A percentile compares a stretch with the other conserved stretches of the same genome.
These are phyloP conservation scores for Cutaneotrichosporon sp. DNA, from an alignment of 1,284 basidiomycete species.

Conservation along the genomic window DNA sequence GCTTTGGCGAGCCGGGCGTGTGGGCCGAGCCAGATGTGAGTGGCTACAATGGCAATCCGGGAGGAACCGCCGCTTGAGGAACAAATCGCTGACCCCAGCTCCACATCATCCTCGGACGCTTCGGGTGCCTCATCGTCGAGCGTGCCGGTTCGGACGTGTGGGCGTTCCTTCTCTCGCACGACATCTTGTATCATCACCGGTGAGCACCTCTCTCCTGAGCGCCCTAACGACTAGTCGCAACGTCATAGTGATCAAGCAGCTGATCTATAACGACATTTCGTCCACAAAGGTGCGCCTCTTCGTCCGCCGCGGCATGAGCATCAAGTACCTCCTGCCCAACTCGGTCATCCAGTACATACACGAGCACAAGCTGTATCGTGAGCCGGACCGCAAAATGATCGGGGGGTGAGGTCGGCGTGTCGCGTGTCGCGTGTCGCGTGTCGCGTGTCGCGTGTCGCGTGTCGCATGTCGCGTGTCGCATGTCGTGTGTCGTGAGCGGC, in stretches of 20 bases:
- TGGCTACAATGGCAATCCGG: constrained; percentile 18
- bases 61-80: neutral
- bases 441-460: too few species aligned
- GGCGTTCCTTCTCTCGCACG: constrained; percentile 60
- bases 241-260: constrained; percentile 89
- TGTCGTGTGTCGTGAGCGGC: neutral
- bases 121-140: constrained; percentile 93
- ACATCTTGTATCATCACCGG: constrained; percentile 58
- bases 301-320: constrained; percentile 85
- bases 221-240: constrained; percentile 59
- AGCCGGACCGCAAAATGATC: constrained; percentile 27
- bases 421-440: too few species aligned
- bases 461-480: too few species aligned
- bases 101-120: constrained; percentile 91
- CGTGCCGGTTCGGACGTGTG: constrained; percentile 88
- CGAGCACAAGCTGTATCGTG: constrained; percentile 49
- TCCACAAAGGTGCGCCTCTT: constrained; percentile 90
- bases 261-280: constrained; percentile 98
- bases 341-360: constrained; percentile 96
- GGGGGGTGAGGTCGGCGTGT: neutral
- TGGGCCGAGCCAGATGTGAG: constrained; percentile 91
- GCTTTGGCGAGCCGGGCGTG: constrained; percentile 93
- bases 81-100: constrained; percentile 59
- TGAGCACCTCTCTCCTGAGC: constrained; percentile 27
- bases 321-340: constrained; percentile 87